These are phyloP conservation scores for Agaricus subrufescens DNA, from an alignment of 768 basidiomycete species.

Conservation along the genomic window DNA sequence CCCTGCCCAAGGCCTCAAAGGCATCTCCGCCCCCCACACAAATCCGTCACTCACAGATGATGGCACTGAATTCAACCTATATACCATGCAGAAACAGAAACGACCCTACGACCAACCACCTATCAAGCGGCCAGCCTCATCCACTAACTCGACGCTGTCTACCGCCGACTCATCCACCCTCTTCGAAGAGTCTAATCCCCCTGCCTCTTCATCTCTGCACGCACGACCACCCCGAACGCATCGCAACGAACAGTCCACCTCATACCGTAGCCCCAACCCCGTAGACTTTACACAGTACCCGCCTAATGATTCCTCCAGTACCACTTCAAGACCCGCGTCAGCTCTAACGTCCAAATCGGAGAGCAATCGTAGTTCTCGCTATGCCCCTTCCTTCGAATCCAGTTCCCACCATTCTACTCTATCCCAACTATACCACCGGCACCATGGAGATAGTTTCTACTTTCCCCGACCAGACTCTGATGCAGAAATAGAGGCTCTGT, in stretches of 20 bases:
- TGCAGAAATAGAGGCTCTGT: slow-evolving; percentile 75
- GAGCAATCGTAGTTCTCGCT: slow-evolving; percentile 53
- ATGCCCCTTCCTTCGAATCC: slow-evolving; percentile 52
- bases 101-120: slow-evolving; percentile 36
- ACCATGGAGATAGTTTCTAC: slow-evolving; percentile 49
- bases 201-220: slow-evolving; percentile 20
- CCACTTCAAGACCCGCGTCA: slow-evolving; percentile 47
- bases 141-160: slow-evolving; percentile 44
- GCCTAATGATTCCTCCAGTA: slow-evolving; percentile 37
- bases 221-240: slow-evolving; percentile 36
- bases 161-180: slow-evolving; percentile 53
- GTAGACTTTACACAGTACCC: slow-evolving; percentile 49
- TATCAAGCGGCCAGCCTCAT: slow-evolving; percentile 41
- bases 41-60: slow-evolving; percentile 72
- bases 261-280: slow-evolving; percentile 42
- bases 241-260: slow-evolving; percentile 51
- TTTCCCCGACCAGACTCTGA: slow-evolving; percentile 77
- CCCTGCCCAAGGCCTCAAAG: slow-evolving; percentile 50
- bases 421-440: slow-evolving; percentile 50
- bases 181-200: slow-evolving; percentile 44
- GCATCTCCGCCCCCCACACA: slow-evolving; percentile 80
- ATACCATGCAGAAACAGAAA: slow-evolving; percentile 44
- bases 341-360: slow-evolving; percentile 54
- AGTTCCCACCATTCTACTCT: slow-evolving; percentile 40
- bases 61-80: slow-evolving; percentile 70